phyloP scores from a whole-genome alignment of 2,329 filamentous ascomycete species.

The Diaporthe citriasiana region DNA sequence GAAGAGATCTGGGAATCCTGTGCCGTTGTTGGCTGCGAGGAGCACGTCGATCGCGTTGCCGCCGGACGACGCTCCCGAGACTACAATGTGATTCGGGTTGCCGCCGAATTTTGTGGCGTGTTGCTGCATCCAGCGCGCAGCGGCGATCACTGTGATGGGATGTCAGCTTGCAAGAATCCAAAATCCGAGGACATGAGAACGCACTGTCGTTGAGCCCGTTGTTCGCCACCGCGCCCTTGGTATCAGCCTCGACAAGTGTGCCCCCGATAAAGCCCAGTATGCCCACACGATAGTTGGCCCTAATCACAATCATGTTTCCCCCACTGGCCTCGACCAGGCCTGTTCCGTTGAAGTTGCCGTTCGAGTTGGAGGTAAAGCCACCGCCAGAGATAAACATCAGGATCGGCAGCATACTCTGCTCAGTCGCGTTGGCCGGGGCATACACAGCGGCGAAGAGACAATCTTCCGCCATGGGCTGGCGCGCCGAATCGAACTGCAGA shows the following conservation, averaged over 20 bases:
- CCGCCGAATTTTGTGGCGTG: slow-evolving; percentile 38
- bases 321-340: slow-evolving; percentile 37
- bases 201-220: slow-evolving; percentile 37
- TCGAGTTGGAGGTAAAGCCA: slow-evolving; percentile 37
- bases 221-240: slow-evolving; percentile 28
- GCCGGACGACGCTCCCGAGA: slow-evolving; percentile 29
- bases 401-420: slow-evolving; percentile 34
- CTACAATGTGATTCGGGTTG: slow-evolving; percentile 38
- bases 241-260: slow-evolving; percentile 33
- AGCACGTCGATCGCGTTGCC: slow-evolving; percentile 38
- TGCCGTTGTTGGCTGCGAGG: slow-evolving; percentile 37
- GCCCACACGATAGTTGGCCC: slow-evolving; percentile 37
- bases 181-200: not conserved
- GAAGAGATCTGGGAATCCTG: slow-evolving; percentile 35
- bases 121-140: slow-evolving; percentile 36
- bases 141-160: slow-evolving; percentile 22
- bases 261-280: slow-evolving; percentile 38
- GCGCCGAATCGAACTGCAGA: slow-evolving; percentile 33
- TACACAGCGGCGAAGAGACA: slow-evolving; percentile 38
- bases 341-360: slow-evolving; percentile 37
- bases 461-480: slow-evolving; percentile 40
- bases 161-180: not conserved
- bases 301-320: slow-evolving; percentile 34
- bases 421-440: slow-evolving; percentile 35
- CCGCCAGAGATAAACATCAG: slow-evolving; percentile 36